Evolutionary conservation across 176 grass and related monocot genomes (phyloP), one percentile per base, ranked within the genome.

Genomic region (Tillandsia fasciculata): DNA sequence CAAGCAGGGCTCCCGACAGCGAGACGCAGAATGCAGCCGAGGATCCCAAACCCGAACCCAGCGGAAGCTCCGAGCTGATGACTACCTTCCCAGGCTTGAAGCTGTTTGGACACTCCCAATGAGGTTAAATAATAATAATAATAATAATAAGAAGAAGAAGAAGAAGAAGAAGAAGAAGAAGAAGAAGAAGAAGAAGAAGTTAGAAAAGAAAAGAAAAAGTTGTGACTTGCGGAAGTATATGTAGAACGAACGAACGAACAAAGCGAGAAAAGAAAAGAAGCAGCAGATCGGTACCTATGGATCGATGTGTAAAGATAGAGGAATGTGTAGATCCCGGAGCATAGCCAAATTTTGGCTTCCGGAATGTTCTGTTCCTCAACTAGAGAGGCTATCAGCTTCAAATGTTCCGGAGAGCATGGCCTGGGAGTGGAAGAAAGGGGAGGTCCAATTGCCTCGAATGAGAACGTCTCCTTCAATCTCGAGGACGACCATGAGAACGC

Each of bases 221-320:
- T 69, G 11, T 27, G 49, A 20, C 42, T 50, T 12, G n/a, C 58
- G 48, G 53, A 42, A 26, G 33, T 7, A 42, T 42, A 42, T 42
- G 33, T 42, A 42, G 33, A 6, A 42, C 33, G 33, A 42, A 42
- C 3, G 49, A 48, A 13, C 26, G 9, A 56, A 12, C 61, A n/a
- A 8, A 72, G 10, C n/a, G 49, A 70, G 79, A 49, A 2, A 64
- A 61, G 26, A n/a, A 79, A 49, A 6, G 59, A 12, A 11, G 11
- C 26, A 24, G 68, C 9, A 49, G 51, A 52, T 49, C 64, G 66
- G 3, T 70, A 92, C 92, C 92, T 84, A 49, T 87, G 64, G 10
- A 97, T 90, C 8, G 86, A 90, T 47, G 79, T 81, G 77, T 97
- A 97, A 70, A 97, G 77, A 77, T 81, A 89, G 20, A 93, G 86